Percentiles rank a stretch among this genome's conserved stretches.
These are phyloP conservation scores for Phytophthora boehmeriae DNA, from an alignment of 352 stramenopile genomes.

Conservation along the genomic window DNA sequence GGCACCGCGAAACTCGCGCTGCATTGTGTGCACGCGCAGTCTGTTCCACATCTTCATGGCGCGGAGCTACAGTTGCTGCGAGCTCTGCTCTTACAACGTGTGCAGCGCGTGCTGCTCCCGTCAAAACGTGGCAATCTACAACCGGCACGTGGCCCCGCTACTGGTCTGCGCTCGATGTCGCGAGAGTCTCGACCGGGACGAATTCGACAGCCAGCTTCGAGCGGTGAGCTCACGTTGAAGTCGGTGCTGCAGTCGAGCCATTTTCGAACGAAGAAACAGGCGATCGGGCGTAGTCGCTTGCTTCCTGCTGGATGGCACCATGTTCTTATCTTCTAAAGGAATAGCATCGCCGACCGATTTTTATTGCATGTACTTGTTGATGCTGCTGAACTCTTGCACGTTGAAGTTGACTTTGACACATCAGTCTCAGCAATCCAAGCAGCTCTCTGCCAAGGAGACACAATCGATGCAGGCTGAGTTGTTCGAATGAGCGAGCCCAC, in stretches of 20 bases:
- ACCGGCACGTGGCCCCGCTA: constrained; percentile 31
- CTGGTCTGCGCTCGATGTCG: constrained; percentile 33
- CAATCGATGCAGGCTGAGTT: too few relatives aligned
- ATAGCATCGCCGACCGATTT: too few relatives aligned
- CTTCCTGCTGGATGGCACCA: not conserved
- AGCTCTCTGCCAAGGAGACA: too few relatives aligned
- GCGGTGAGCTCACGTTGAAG: constrained; percentile 14
- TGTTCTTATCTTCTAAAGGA: too few relatives aligned
- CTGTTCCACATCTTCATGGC: constrained; percentile 26
- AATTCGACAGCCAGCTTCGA: constrained; percentile 37
- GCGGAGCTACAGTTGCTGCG: constrained; percentile 25
- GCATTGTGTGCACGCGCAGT: constrained; percentile 34
- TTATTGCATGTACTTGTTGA: too few relatives aligned
- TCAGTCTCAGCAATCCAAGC: too few relatives aligned
- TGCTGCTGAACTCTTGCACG: constrained; percentile 17
- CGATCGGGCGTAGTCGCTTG: constrained; percentile 13
- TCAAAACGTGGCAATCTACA: constrained; percentile 42
- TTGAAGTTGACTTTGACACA: constrained; percentile 24
- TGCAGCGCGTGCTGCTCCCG: constrained; percentile 32
- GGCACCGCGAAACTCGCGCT: constrained; percentile 36
- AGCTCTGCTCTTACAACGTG: constrained; percentile 39
- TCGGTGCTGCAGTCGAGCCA: not conserved
- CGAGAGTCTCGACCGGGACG: constrained; percentile 35
- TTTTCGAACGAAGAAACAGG: constrained; percentile 26
- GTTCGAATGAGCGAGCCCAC: too few relatives aligned